A percentile compares a stretch with the other conserved stretches of the same genome.
These are phyloP conservation scores for Zangia roseola DNA, from an alignment of 768 basidiomycete genomes.

Conservation along the genomic window DNA sequence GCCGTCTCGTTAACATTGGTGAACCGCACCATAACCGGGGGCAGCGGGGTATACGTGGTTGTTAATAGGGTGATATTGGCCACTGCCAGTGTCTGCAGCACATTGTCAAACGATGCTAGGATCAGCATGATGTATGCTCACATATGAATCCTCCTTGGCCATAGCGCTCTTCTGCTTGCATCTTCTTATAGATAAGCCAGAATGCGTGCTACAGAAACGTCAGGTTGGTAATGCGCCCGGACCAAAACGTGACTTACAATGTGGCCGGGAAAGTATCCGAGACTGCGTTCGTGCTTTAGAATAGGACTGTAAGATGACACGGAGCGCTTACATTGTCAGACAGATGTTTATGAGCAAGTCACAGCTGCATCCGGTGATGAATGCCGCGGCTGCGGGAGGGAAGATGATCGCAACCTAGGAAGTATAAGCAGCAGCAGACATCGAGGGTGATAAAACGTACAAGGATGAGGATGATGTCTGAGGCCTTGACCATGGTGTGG, in stretches of 20 bases:
- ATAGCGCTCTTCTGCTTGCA: slow-evolving; percentile 82
- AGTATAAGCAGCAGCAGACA: background rate
- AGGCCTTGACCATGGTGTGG: slow-evolving; percentile 48
- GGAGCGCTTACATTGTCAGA: slow-evolving; percentile 62
- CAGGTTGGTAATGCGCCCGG: background rate
- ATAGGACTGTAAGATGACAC: background rate
- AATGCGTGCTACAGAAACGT: slow-evolving; percentile 61
- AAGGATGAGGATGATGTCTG: slow-evolving; percentile 78
- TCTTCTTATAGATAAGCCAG: slow-evolving; percentile 89
- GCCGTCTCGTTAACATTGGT: slow-evolving; percentile 8
- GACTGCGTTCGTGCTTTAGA: slow-evolving; percentile 36
- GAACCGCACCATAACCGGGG: slow-evolving; percentile 37
- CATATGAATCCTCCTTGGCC: slow-evolving; percentile 75
- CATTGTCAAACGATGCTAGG: background rate
- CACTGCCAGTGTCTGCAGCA: slow-evolving; percentile 36
- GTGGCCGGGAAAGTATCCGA: slow-evolving; percentile 74
- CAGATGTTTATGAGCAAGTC: slow-evolving; percentile 84
- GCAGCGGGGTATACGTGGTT: slow-evolving; percentile 21
- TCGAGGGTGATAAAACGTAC: slow-evolving; percentile 38
- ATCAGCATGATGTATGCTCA: slow-evolving; percentile 39
- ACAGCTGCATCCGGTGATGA: slow-evolving; percentile 81
- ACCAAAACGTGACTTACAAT: slow-evolving; percentile 35
- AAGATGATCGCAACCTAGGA: slow-evolving; percentile 75
- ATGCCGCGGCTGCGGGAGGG: slow-evolving; percentile 75
- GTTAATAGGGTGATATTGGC: slow-evolving; percentile 34